These are phyloP conservation scores for Mrakiaceae sp. DNA, from an alignment of 1,284 basidiomycete species.

Conservation along the genomic window DNA sequence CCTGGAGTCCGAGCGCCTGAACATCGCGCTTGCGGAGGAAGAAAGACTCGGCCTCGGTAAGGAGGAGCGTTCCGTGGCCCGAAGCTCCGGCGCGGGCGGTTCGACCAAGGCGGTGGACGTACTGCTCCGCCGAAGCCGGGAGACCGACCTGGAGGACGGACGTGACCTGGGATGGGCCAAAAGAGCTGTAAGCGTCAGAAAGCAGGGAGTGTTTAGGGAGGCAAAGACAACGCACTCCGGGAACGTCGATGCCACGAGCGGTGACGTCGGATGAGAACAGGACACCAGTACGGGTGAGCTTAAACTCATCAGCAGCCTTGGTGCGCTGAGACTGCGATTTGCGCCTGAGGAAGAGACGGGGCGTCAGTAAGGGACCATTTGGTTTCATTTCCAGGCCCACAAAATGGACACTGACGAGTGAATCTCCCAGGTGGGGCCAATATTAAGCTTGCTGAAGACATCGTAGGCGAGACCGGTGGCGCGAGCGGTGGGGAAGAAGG, in stretches of 20 bases:
- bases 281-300: constrained; percentile 38
- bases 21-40: constrained; percentile 45
- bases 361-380: neutral
- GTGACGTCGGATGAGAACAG: constrained; percentile 40
- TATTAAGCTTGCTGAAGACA: constrained; percentile 34
- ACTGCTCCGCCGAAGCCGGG: constrained; percentile 19
- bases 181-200: neutral
- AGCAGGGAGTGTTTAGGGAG: neutral
- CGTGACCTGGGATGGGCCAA: constrained; percentile 24
- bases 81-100: constrained; percentile 42
- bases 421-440: constrained; percentile 28
- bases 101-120: constrained; percentile 40
- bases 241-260: constrained; percentile 43
- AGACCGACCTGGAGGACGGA: constrained; percentile 47
- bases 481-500: constrained; percentile 59
- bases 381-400: no score
- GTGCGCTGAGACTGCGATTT: constrained; percentile 35
- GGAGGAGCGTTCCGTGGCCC: constrained; percentile 48
- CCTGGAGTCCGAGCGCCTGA: constrained; percentile 36
- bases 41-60: constrained; percentile 44
- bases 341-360: constrained; percentile 14
- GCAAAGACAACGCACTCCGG: constrained; percentile 30
- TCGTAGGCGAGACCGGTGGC: constrained; percentile 48
- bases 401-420: constrained; percentile 21
- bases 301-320: constrained; percentile 45